phyloP scores from a whole-genome alignment of 768 basidiomycete genomes.

The Lactifluus volemus region DNA sequence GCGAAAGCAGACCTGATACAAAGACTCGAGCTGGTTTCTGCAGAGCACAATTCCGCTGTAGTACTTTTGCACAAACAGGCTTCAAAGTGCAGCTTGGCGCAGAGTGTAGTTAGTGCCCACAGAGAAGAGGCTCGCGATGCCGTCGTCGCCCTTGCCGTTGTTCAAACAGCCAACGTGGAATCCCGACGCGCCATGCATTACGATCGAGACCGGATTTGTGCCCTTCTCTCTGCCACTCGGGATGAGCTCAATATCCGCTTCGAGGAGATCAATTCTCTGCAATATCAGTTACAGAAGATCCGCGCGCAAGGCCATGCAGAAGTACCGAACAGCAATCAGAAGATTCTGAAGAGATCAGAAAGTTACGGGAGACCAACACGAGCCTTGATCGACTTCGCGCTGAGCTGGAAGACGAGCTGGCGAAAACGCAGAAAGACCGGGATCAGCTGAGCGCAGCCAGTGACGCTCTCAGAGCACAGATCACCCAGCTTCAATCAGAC shows the following conservation, averaged over 20 bases:
- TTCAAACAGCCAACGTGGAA: constrained; percentile 3
- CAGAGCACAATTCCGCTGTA: not conserved
- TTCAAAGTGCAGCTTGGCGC: not conserved
- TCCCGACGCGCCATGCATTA: not conserved
- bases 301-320: constrained; percentile 8
- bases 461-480: constrained; percentile 3
- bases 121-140: constrained; percentile 5
- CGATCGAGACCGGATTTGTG: constrained; percentile 9
- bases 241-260: constrained; percentile 9
- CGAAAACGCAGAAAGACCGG: constrained; percentile 15
- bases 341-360: constrained; percentile 7
- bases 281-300: constrained; percentile 10
- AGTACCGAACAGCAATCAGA: not conserved
- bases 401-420: constrained; percentile 20
- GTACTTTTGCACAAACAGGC: constrained; percentile 1
- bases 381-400: constrained; percentile 10
- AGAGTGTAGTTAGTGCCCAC: not conserved
- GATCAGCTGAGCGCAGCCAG: constrained; percentile 2
- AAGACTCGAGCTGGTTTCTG: constrained; percentile 1
- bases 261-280: constrained; percentile 7
- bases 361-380: constrained; percentile 12
- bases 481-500: constrained; percentile 7
- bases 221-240: constrained; percentile 8
- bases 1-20: not conserved
- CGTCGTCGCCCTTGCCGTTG: constrained; percentile 4